Evolutionary conservation across 345 rosid genomes (phyloP).

Genomic region (Rhodamnia rubescens): DNA sequence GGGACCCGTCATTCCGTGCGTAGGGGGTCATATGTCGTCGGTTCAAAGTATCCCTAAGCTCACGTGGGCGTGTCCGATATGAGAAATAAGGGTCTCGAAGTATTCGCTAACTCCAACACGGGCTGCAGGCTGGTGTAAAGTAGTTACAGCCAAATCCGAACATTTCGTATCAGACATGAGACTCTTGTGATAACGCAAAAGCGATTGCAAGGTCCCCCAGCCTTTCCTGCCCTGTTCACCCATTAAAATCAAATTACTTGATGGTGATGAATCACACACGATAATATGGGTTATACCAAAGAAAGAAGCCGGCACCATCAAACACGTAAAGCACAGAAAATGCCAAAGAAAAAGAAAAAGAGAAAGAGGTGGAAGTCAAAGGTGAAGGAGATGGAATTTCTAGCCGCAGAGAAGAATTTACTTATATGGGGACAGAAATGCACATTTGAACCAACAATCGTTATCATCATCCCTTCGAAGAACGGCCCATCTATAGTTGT

Average conservation of each 20-base stretch:
- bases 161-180: not conserved
- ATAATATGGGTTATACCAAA: not conserved
- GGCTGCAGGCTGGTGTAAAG: too few relatives aligned
- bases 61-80: too few relatives aligned
- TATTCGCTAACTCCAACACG: too few relatives aligned
- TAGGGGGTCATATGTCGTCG: too few relatives aligned
- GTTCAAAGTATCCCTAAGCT: too few relatives aligned
- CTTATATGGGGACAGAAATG: accelerated
- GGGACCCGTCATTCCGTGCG: too few relatives aligned
- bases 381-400: not conserved
- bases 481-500: not conserved
- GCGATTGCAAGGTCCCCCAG: not conserved
- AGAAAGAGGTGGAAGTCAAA: not conserved
- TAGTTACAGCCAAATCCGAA: not conserved
- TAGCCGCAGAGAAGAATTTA: not conserved
- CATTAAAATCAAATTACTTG: not conserved
- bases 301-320: not conserved
- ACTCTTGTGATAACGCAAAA: too few relatives aligned
- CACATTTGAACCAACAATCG: accelerated
- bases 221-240: not conserved
- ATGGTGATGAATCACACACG: not conserved
- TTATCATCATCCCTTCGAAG: not conserved
- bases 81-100: too few relatives aligned
- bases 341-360: too few relatives aligned
- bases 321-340: not conserved